A percentile compares a stretch with the other conserved stretches of the same genome.
Evolutionary conservation across 306 rosid genomes (phyloP).

Genomic region (Glycyrrhiza uralensis): DNA sequence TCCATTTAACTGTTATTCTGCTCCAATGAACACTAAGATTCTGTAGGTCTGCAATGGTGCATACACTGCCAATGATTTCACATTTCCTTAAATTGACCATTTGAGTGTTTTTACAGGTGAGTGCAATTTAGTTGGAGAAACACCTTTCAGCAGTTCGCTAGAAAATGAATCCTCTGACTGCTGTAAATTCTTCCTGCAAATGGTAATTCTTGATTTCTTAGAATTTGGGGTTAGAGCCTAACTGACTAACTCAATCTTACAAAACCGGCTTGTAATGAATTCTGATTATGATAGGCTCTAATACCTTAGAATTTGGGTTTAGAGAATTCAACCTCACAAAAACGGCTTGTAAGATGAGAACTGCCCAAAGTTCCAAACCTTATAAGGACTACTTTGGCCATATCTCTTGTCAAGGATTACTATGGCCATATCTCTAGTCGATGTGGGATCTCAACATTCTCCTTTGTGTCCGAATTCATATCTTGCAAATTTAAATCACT

Average conservation of each 20-base stretch:
- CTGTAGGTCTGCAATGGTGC: conserved; percentile 21
- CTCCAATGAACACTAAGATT: background rate
- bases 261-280: too few species aligned
- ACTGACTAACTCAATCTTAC: too few species aligned
- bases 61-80: conserved; percentile 18
- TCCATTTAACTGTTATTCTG: conserved; percentile 9
- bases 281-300: too few species aligned
- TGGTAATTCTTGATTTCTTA: conserved; percentile 40
- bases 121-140: conserved; percentile 34
- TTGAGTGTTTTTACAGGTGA: conserved; percentile 34
- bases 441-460: too few species aligned
- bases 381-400: too few species aligned
- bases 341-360: too few species aligned
- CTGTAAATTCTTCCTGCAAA: conserved; percentile 31
- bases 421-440: too few species aligned
- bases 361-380: too few species aligned
- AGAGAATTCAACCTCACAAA: too few species aligned
- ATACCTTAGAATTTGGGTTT: too few species aligned
- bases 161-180: conserved; percentile 37
- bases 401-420: too few species aligned
- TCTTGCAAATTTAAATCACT: conserved; percentile 4
- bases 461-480: background rate
- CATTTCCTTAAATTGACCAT: conserved; percentile 27
- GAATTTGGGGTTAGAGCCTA: too few species aligned
- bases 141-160: conserved; percentile 30